Conservation (phyloP, 441 rosid genomes). For the Pelargonium fulgidum region DNA sequence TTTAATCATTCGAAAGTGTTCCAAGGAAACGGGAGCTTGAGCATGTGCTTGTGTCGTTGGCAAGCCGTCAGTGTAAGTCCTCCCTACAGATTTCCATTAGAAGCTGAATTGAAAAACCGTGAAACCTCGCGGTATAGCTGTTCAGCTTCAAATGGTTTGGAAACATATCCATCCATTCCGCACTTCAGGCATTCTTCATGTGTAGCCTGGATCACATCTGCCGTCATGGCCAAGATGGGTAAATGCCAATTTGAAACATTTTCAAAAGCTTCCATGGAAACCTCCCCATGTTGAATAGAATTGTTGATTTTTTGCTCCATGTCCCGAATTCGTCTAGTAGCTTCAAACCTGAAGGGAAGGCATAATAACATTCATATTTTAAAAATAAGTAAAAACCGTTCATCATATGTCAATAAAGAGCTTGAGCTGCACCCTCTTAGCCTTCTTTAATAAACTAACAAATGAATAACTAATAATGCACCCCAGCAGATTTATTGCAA, state of each 20-base stretch:
- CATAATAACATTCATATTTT: neutral
- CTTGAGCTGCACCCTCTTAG: too few species aligned
- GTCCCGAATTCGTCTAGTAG: constrained; percentile 62
- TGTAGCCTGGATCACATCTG: constrained; percentile 82
- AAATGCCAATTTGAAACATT: constrained; percentile 49
- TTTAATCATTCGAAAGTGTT: constrained; percentile 21
- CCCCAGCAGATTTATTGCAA: too few species aligned
- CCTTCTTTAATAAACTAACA: too few species aligned
- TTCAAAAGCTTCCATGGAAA: constrained; percentile 31
- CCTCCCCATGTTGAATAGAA: constrained; percentile 44
- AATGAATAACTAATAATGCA: too few species aligned
- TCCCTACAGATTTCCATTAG: constrained; percentile 20
- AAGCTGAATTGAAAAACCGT: constrained; percentile 49
- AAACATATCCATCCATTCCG: constrained; percentile 86
- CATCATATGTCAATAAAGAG: too few species aligned
- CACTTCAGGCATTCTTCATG: constrained; percentile 62
- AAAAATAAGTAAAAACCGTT: neutral
- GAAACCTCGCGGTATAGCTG: constrained; percentile 76
- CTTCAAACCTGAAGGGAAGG: constrained; percentile 52
- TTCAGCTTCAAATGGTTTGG: constrained; percentile 82
- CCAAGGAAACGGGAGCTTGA: constrained; percentile 18
- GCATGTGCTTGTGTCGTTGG: constrained; percentile 9
- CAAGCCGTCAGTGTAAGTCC: constrained; percentile 12
- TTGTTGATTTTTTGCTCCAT: constrained; percentile 47
- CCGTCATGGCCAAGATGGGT: constrained; percentile 92